Base-by-base conservation (phyloP, 495 filamentous ascomycete species). In the Hyaloscypha bicolor region DNA sequence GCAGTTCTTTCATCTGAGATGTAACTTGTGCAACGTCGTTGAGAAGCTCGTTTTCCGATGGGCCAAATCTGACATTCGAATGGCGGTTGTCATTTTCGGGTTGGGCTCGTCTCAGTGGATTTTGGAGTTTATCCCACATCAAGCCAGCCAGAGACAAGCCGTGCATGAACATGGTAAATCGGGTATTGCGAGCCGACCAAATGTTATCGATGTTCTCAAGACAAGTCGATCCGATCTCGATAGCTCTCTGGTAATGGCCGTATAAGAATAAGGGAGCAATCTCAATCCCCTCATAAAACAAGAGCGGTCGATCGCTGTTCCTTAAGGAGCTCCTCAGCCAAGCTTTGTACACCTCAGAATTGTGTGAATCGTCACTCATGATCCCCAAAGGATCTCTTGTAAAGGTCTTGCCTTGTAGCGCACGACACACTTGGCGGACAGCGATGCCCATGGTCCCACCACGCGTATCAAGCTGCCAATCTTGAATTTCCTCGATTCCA, bases 341-440 rank as follows among this genome's bases (percentile, higher is more conserved):
- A 2, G 76, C 78, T 72, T 93, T 85, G 77, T 93, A 97, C 3
- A 85, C 75, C 19, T 65, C 59, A 5, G 87, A 82, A 65, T 85
- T 81, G 74, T 96, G 93, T 12, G 88, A 78, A 6, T 87, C 86
- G 71, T 96, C 93, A 52, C 82, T 87, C 81, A 96, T 83, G 31
- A 94, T 80, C 31, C 82, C 80, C 0, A 84, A 75, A 3, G 91
- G 76, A 11, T 78, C 77, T 2, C 78, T 75, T 25, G 78, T 81
- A n/a, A 82, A 79, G 0, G 93, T 96, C 76, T 94, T 96, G 45
- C 93, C 93, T 79, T 94, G 91, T 33, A 97, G 76, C 21, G 93
- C 91, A 19, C 92, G 85, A 56, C 86, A 86, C 62, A 89, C 88
- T 78, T 96, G 93, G 69, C 88, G 79, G 16, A 91, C 82, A 25